Conservation (phyloP, 495 filamentous ascomycete species). For the Cercophora scortea region DNA sequence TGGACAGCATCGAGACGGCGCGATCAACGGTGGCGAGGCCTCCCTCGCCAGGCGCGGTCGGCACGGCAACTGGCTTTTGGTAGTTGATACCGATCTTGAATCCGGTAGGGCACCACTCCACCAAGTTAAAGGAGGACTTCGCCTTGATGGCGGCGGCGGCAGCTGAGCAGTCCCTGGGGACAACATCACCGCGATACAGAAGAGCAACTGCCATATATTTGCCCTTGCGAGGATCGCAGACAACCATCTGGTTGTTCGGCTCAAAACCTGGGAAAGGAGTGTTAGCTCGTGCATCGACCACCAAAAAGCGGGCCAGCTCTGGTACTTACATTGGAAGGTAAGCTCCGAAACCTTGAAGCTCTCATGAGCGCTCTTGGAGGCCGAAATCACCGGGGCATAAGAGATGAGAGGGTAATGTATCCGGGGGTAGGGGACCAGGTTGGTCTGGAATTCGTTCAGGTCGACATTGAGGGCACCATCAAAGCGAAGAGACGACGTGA, state of each 20-base stretch:
- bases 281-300: not conserved
- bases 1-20: constrained; percentile 83
- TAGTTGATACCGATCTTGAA: constrained; percentile 96
- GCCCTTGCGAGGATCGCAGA: constrained; percentile 83
- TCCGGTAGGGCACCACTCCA: constrained; percentile 94
- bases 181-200: constrained; percentile 83
- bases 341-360: constrained; percentile 86
- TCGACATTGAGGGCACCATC: constrained; percentile 90
- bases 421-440: constrained; percentile 83
- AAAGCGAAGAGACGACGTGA: constrained; percentile 84
- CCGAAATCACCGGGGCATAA: constrained; percentile 80
- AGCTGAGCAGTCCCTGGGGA: constrained; percentile 74
- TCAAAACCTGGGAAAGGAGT: constrained; percentile 55
- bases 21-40: constrained; percentile 81
- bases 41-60: constrained; percentile 45
- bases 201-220: constrained; percentile 94
- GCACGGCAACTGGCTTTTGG: constrained; percentile 76
- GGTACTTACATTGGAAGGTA: constrained; percentile 72
- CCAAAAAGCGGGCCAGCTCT: not conserved
- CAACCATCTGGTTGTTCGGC: constrained; percentile 95
- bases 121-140: constrained; percentile 81
- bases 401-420: constrained; percentile 89
- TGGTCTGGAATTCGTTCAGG: constrained; percentile 92
- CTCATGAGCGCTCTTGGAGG: constrained; percentile 76
- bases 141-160: constrained; percentile 78